These are phyloP conservation scores for Angomonas desouzai DNA, from an alignment of 208 protist species.

Conservation along the genomic window DNA sequence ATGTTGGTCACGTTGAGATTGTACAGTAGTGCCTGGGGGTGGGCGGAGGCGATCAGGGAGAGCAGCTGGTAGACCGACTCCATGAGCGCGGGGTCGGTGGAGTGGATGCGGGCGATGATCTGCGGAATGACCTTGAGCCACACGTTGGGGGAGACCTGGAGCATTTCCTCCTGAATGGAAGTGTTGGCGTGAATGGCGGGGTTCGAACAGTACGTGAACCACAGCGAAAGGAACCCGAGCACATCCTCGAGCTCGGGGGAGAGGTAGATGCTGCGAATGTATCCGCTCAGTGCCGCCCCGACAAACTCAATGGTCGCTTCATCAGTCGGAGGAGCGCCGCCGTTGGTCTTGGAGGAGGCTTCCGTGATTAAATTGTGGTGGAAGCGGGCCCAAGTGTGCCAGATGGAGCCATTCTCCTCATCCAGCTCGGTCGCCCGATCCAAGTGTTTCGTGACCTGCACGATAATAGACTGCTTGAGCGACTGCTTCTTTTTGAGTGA, in stretches of 20 bases:
- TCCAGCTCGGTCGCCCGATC: slow-evolving; percentile 78
- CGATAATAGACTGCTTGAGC: slow-evolving; percentile 11
- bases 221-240: slow-evolving; percentile 98
- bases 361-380: slow-evolving; percentile 86
- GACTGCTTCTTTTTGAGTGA: slow-evolving; percentile 7
- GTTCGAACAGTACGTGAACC: slow-evolving; percentile 93
- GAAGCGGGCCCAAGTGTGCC: slow-evolving; percentile 97
- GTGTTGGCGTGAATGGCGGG: slow-evolving; percentile 47
- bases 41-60: slow-evolving; percentile 90
- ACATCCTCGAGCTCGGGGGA: slow-evolving; percentile 95
- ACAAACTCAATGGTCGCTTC: slow-evolving; percentile 50
- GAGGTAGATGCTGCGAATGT: slow-evolving; percentile 90
- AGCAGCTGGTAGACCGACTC: slow-evolving; percentile 94
- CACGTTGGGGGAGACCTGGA: slow-evolving; percentile 93
- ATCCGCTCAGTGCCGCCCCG: slow-evolving; percentile 90
- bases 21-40: slow-evolving; percentile 99
- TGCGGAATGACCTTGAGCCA: slow-evolving; percentile 99
- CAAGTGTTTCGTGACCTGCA: slow-evolving; percentile 62
- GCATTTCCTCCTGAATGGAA: slow-evolving; percentile 84
- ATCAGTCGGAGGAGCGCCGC: background rate
- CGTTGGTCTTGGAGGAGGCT: background rate
- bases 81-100: slow-evolving; percentile 77
- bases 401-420: slow-evolving; percentile 95
- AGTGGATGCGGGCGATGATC: slow-evolving; percentile 98
- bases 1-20: slow-evolving; percentile 97